A percentile compares a stretch with the other conserved stretches of the same genome.
phyloP scores from a whole-genome alignment of 495 filamentous ascomycete genomes.

The Penicillium bialowiezense region DNA sequence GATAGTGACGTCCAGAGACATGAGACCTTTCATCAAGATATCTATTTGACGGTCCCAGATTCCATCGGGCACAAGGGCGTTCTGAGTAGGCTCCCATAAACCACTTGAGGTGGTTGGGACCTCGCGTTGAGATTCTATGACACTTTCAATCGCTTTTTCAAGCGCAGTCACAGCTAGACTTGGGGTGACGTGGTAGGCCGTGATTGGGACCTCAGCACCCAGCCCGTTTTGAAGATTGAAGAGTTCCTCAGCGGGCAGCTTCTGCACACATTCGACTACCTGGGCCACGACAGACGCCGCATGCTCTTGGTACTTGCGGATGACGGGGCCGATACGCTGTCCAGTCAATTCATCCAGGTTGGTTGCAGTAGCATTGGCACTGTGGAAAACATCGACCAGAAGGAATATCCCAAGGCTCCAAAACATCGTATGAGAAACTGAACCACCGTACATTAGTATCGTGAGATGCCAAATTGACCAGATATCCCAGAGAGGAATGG shows the following conservation, averaged over 20 bases:
- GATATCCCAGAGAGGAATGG: too few relatives aligned
- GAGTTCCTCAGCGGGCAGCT: conserved; percentile 11
- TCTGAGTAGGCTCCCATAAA: not conserved
- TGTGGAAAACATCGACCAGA: conserved; percentile 9
- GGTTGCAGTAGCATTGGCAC: not conserved
- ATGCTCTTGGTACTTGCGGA: not conserved
- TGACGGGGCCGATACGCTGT: not conserved
- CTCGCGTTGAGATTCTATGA: conserved; percentile 3
- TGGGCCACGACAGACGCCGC: conserved; percentile 8
- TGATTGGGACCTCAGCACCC: conserved; percentile 12
- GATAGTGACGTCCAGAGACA: conserved; percentile 23
- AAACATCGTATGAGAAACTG: conserved; percentile 16
- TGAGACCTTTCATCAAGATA: conserved; percentile 17
- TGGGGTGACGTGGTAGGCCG: conserved; percentile 24
- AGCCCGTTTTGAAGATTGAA: conserved; percentile 24
- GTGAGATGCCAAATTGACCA: too few relatives aligned
- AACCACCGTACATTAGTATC: not conserved
- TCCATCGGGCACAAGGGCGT: not conserved
- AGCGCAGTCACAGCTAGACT: conserved; percentile 15
- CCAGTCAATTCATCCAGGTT: not conserved
- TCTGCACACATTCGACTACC: conserved; percentile 6
- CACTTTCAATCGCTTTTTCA: conserved; percentile 17
- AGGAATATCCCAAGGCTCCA: conserved; percentile 21
- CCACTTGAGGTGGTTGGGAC: not conserved
- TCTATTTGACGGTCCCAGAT: conserved; percentile 15